These are phyloP conservation scores for Terana coerulea DNA, from an alignment of 768 basidiomycete species.

Conservation along the genomic window DNA sequence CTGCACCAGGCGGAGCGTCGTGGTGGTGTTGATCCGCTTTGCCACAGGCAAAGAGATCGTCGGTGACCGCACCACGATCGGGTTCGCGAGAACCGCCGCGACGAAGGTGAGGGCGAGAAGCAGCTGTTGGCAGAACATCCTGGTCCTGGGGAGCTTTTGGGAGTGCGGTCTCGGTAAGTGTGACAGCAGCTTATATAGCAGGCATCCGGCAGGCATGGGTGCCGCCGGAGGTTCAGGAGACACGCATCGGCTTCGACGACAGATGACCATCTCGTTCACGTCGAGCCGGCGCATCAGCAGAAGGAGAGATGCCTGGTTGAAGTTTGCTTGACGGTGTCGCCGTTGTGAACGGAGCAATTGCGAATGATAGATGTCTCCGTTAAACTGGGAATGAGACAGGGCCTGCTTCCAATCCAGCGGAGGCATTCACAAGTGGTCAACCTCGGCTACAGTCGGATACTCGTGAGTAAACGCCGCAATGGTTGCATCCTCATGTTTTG, in stretches of 20 bases:
- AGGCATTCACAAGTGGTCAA: too few species aligned
- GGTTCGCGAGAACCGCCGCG: neutral
- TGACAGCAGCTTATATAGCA: neutral
- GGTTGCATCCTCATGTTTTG: too few species aligned
- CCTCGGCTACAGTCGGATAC: too few species aligned
- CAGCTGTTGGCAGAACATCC: neutral
- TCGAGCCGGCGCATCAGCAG: neutral
- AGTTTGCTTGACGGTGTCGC: too few species aligned
- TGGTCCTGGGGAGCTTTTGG: neutral
- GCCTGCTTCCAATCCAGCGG: too few species aligned
- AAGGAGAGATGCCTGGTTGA: neutral
- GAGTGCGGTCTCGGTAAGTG: neutral
- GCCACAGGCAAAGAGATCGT: constrained; percentile 5
- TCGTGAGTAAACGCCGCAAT: too few species aligned
- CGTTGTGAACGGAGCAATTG: too few species aligned
- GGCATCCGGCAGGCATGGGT: neutral
- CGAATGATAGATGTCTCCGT: too few species aligned
- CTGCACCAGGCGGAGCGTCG: neutral
- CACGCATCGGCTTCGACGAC: neutral
- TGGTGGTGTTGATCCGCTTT: constrained; percentile 9
- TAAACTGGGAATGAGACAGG: too few species aligned
- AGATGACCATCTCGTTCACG: neutral
- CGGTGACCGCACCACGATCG: neutral
- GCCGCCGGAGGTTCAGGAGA: neutral
- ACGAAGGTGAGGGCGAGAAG: constrained; percentile 5